Evolutionary conservation across 192 early-diverging fungal species (phyloP).

Genomic region (Backusella morwellensis): DNA sequence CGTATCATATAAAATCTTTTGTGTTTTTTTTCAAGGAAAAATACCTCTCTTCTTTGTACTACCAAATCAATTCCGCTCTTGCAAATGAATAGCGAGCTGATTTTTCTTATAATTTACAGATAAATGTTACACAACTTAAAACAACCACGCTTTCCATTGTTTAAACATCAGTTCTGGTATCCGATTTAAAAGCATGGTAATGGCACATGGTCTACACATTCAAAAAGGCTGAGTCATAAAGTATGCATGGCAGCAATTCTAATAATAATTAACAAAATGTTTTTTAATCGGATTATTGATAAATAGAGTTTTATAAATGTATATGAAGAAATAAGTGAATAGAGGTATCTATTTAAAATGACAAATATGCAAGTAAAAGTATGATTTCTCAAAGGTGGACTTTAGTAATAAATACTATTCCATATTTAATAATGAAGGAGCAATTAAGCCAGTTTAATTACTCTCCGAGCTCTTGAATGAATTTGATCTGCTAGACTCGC

Average conservation of each 20-base stretch:
- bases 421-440: background rate
- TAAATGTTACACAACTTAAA: background rate
- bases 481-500: background rate
- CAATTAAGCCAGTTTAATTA: background rate
- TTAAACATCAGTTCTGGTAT: background rate
- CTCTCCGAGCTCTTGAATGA: background rate
- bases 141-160: background rate
- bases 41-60: background rate
- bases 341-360: background rate
- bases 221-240: background rate
- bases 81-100: background rate
- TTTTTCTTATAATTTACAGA: background rate
- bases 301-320: background rate
- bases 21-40: too few relatives aligned
- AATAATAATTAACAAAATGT: background rate
- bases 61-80: background rate
- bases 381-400: background rate
- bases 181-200: background rate
- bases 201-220: background rate
- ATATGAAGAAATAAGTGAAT: background rate
- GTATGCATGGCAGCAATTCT: background rate
- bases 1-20: too few relatives aligned
- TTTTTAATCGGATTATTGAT: background rate
- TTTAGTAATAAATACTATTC: background rate
- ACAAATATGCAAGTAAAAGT: background rate